These are phyloP conservation scores for Talaromyces sp. DNA, from an alignment of 2,329 filamentous ascomycete genomes.

Conservation along the genomic window DNA sequence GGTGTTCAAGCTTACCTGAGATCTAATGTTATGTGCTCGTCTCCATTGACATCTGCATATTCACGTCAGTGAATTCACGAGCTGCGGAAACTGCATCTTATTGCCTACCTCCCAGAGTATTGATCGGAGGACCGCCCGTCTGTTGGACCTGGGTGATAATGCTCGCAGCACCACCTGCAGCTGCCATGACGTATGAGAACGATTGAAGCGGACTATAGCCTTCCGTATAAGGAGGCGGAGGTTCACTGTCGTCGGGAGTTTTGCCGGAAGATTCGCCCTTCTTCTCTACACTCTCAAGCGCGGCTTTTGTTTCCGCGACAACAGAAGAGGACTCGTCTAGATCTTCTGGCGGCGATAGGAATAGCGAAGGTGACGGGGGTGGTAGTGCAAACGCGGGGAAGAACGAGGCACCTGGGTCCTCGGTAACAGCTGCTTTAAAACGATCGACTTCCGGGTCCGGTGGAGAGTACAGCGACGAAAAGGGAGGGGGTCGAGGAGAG, in stretches of 20 bases:
- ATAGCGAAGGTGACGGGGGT: constrained; percentile 40
- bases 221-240: constrained; percentile 92
- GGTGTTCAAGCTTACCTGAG: constrained; percentile 64
- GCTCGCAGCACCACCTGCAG: constrained; percentile 92
- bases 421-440: constrained; percentile 43
- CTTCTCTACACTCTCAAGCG: constrained; percentile 68
- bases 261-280: constrained; percentile 74
- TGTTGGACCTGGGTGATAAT: constrained; percentile 99
- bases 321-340: constrained; percentile 49
- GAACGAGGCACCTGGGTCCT: constrained; percentile 43
- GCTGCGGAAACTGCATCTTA: background rate
- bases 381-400: constrained; percentile 52
- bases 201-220: constrained; percentile 86
- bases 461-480: constrained; percentile 61
- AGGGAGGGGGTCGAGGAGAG: constrained; percentile 58
- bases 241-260: constrained; percentile 74
- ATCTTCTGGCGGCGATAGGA: constrained; percentile 37
- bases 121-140: constrained; percentile 77
- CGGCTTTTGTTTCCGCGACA: constrained; percentile 75
- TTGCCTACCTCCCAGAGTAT: constrained; percentile 74
- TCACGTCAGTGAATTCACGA: constrained; percentile 18
- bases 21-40: constrained; percentile 94
- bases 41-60: constrained; percentile 67
- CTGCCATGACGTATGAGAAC: constrained; percentile 97
- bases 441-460: constrained; percentile 38